Evolutionary conservation across 108 stramenopile genomes (phyloP).

Genomic region (Mayamaea pseudoterrestris): DNA sequence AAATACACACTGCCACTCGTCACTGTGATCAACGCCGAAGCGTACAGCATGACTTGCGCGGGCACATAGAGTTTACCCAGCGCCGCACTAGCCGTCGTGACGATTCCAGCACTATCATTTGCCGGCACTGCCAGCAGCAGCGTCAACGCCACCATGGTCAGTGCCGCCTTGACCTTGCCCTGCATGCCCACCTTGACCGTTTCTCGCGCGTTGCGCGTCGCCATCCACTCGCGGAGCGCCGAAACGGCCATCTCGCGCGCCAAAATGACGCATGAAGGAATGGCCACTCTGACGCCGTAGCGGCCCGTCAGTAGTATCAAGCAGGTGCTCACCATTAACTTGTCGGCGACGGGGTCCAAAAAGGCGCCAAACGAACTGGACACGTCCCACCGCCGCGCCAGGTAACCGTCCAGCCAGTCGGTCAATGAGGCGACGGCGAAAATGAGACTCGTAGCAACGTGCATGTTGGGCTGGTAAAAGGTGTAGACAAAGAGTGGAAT

Average conservation of each 20-base stretch:
- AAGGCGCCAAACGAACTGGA: slow-evolving; percentile 85
- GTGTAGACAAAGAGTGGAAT: slow-evolving; percentile 46
- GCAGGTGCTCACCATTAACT: slow-evolving; percentile 89
- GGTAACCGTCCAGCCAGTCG: slow-evolving; percentile 89
- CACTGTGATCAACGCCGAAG: slow-evolving; percentile 58
- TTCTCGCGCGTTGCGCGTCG: slow-evolving; percentile 58
- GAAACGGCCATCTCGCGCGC: slow-evolving; percentile 83
- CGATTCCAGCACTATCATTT: not conserved
- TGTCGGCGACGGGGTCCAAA: slow-evolving; percentile 96
- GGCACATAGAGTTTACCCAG: slow-evolving; percentile 21
- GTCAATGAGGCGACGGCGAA: slow-evolving; percentile 70
- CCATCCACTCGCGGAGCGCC: slow-evolving; percentile 95
- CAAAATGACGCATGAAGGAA: slow-evolving; percentile 77
- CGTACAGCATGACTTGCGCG: slow-evolving; percentile 41
- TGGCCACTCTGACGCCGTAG: slow-evolving; percentile 49
- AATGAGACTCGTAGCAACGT: slow-evolving; percentile 22
- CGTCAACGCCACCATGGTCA: slow-evolving; percentile 67
- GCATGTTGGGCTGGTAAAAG: slow-evolving; percentile 28
- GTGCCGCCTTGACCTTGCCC: slow-evolving; percentile 81
- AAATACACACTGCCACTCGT: slow-evolving; percentile 84
- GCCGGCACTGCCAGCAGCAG: slow-evolving; percentile 23
- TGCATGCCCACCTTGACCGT: slow-evolving; percentile 79
- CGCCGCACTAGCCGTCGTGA: not conserved
- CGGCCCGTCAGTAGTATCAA: slow-evolving; percentile 73
- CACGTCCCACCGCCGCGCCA: slow-evolving; percentile 76